Evolutionary conservation across 129 eudicot species (phyloP), one percentile per base, ranked within the genome.

Genomic region (Tagetes erecta): DNA sequence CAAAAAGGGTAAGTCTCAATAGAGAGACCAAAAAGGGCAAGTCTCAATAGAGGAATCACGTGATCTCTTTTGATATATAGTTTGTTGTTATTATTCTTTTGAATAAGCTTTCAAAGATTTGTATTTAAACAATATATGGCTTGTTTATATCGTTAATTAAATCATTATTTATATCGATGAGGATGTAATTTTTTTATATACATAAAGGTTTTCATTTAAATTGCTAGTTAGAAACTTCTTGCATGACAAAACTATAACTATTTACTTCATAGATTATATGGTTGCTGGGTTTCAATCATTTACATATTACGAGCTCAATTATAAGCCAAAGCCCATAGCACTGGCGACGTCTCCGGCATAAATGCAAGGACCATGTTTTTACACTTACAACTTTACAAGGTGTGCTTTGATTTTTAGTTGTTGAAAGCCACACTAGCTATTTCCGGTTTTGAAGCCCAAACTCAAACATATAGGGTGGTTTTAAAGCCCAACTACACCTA

Each of bases 1-100:
- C 53, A 83, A 85, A 56, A 80, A 81, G 51, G 83, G 83, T 1
- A 80, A 10, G 52, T 64, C 71, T 0, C 71, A 67, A 41, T 79
- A 74, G 20, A 9, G 42, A 58, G 77, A 74, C 57, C 42, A 70
- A 20, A 20, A 80, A 81, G 51, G 83, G 83, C 1, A 80, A 10
- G 52, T 64, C 71, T 0, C 71, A 67, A 49, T 79, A 74, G 20
- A 9, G 42, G 64, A 80, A 74, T 50, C 52, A 70, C 8, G 51
- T 62, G 65, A 49, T 60, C 74, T 31, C 36, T 13, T 74, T 10
- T 3, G 20, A 58, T 80, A 59, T 45, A 38, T 47, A 47, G 52
- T 30, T 45, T 80, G 80, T 58, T 42, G 40, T 58, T 3, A 8
- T 65, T 68, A 55, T 68, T 80, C 41, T 20, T 68, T 44, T 30